phyloP scores from a whole-genome alignment of 2,329 filamentous ascomycete genomes.

The Colletotrichum paranaense region DNA sequence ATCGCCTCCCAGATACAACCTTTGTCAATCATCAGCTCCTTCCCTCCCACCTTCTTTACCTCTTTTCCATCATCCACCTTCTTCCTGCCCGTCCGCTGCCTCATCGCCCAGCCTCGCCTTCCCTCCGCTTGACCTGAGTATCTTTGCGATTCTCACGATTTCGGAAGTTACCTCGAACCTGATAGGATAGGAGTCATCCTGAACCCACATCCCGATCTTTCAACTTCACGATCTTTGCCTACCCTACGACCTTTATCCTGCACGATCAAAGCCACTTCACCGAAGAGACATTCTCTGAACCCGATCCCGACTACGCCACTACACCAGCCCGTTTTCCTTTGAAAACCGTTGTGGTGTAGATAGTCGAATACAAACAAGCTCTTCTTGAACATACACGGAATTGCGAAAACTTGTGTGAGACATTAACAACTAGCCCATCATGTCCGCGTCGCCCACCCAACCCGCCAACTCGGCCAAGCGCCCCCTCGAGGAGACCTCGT shows the following conservation, averaged over 20 bases:
- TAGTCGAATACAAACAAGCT: slow-evolving; percentile 60
- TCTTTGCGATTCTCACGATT: slow-evolving; percentile 35
- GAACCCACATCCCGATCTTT: slow-evolving; percentile 31
- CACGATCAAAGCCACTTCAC: slow-evolving; percentile 38
- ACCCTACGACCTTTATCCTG: slow-evolving; percentile 36
- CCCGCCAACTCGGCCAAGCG: slow-evolving; percentile 85
- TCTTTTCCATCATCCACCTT: slow-evolving; percentile 30
- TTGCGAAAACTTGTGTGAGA: slow-evolving; percentile 36
- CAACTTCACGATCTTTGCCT: slow-evolving; percentile 33
- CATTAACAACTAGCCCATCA: slow-evolving; percentile 48
- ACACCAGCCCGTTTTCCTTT: slow-evolving; percentile 95
- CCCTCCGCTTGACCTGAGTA: slow-evolving; percentile 36
- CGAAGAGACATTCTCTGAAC: slow-evolving; percentile 44
- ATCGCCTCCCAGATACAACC: slow-evolving; percentile 42
- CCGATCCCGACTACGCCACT: slow-evolving; percentile 64
- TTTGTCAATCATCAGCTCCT: slow-evolving; percentile 35
- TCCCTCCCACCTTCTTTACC: slow-evolving; percentile 25
- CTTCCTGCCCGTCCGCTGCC: slow-evolving; percentile 31
- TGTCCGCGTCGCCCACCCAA: slow-evolving; percentile 78
- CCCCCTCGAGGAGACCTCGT: slow-evolving; percentile 96
- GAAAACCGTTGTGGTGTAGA: slow-evolving; percentile 86
- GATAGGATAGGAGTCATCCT: slow-evolving; percentile 35
- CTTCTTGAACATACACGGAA: slow-evolving; percentile 57
- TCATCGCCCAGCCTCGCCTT: slow-evolving; percentile 26
- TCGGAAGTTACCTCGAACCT: slow-evolving; percentile 33